phyloP scores from a whole-genome alignment of 2,329 filamentous ascomycete species.

The Alternaria viburni region DNA sequence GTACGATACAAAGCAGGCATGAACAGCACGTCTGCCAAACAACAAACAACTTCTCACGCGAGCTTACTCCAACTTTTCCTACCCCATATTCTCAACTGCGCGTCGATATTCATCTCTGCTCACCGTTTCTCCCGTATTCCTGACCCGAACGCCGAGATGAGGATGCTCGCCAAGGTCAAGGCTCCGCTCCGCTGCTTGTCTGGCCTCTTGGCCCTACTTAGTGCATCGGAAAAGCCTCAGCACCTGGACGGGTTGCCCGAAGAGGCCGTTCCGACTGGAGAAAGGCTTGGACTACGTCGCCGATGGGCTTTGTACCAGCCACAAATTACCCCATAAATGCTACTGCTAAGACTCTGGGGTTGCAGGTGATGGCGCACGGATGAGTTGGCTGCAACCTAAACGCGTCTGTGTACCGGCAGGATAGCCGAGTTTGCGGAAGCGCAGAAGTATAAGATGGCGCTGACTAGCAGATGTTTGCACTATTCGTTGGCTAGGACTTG shows the following conservation, averaged over 20 bases:
- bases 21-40: not conserved
- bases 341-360: conserved; percentile 3
- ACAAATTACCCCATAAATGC: conserved; percentile 1
- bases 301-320: not conserved
- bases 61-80: not conserved
- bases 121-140: not conserved
- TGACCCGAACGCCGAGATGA: conserved; percentile 3
- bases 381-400: not conserved
- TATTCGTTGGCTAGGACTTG: not conserved
- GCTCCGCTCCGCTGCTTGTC: conserved; percentile 6
- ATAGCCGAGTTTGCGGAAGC: not conserved
- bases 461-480: not conserved
- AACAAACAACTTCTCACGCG: not conserved
- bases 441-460: not conserved
- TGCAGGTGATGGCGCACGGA: not conserved
- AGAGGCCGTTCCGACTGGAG: not conserved
- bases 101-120: not conserved
- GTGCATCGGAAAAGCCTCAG: not conserved
- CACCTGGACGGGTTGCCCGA: not conserved
- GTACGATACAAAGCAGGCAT: conserved; percentile 9
- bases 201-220: conserved; percentile 8
- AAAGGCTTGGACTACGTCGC: conserved; percentile 3
- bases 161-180: conserved; percentile 4
- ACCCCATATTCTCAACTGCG: not conserved
- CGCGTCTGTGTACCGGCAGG: not conserved